phyloP scores from a whole-genome alignment of 1,139 yeast species.

The Blastobotrys serpentis region DNA sequence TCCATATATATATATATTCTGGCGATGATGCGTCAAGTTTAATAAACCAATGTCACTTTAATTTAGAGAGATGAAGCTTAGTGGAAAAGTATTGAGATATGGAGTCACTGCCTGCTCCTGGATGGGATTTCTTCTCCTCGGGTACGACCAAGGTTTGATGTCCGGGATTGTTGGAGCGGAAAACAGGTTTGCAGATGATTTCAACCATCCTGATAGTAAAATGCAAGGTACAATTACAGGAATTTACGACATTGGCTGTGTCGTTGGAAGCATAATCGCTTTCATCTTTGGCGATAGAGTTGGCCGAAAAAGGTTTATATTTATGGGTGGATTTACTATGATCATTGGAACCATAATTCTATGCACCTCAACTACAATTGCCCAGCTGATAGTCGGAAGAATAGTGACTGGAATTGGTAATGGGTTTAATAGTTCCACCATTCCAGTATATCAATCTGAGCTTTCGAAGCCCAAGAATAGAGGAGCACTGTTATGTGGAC shows the following conservation, averaged over 20 bases:
- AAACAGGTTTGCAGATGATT: constrained; percentile 14
- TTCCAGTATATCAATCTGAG: constrained; percentile 57
- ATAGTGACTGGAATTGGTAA: constrained; percentile 57
- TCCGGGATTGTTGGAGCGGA: constrained; percentile 13
- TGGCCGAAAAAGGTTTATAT: constrained; percentile 44
- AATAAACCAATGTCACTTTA: no score
- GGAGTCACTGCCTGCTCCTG: constrained; percentile 10
- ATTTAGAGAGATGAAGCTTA: background rate
- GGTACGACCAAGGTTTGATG: constrained; percentile 17
- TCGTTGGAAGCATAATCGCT: constrained; percentile 42
- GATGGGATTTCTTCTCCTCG: constrained; percentile 14
- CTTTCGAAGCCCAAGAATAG: constrained; percentile 53
- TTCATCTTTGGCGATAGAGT: constrained; percentile 57
- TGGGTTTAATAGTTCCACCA: constrained; percentile 58
- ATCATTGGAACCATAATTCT: constrained; percentile 49
- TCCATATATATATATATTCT: background rate
- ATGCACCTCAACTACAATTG: constrained; percentile 23
- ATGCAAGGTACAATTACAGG: constrained; percentile 41
- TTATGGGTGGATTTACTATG: constrained; percentile 27
- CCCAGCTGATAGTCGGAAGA: constrained; percentile 54
- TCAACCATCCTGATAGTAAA: constrained; percentile 23
- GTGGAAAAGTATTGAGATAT: background rate
- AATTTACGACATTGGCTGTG: constrained; percentile 80
- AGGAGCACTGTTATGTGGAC: constrained; percentile 36
- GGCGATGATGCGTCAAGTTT: no score